Percentiles rank a stretch among this genome's conserved stretches.
phyloP scores from a whole-genome alignment of 164 flowering plant species.

The grape (Vitis vinifera) region DNA sequence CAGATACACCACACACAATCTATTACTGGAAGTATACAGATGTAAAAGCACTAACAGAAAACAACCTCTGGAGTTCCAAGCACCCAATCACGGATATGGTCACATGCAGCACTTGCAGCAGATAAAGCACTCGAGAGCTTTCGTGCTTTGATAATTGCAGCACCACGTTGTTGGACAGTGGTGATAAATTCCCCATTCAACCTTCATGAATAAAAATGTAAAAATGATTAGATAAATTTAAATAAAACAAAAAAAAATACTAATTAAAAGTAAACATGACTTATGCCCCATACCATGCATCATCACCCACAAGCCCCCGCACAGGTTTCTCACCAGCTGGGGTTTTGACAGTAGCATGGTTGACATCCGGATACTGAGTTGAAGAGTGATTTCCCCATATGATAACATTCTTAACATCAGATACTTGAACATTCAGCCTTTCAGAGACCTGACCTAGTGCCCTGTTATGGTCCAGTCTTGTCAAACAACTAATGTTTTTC shows the following conservation, averaged over 20 bases:
- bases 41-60: slow-evolving; percentile 5
- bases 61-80: slow-evolving; percentile 97
- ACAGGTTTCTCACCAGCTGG: slow-evolving; percentile 83
- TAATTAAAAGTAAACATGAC: not conserved
- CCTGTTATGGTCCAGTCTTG: slow-evolving; percentile 97
- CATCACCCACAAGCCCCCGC: slow-evolving; percentile 81
- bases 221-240: not conserved
- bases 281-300: slow-evolving; percentile 60
- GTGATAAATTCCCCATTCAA: slow-evolving; percentile 83
- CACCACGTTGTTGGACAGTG: slow-evolving; percentile 98
- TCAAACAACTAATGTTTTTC: slow-evolving; percentile 87
- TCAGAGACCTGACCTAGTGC: slow-evolving; percentile 97
- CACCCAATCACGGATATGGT: slow-evolving; percentile 98
- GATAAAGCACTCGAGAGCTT: slow-evolving; percentile 99
- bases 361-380: slow-evolving; percentile 88
- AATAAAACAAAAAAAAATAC: not conserved
- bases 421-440: slow-evolving; percentile 83
- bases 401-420: slow-evolving; percentile 91
- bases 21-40: not conserved
- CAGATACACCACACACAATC: not conserved
- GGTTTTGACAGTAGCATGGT: slow-evolving; percentile 83
- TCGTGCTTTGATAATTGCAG: slow-evolving; percentile 97
- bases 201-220: slow-evolving; percentile 37
- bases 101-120: slow-evolving; percentile 99
- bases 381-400: slow-evolving; percentile 99